Percentiles rank a stretch among this genome's conserved stretches.
Evolutionary conservation across 2,329 filamentous ascomycete genomes (phyloP).

Genomic region (Apiospora phragmitis): DNA sequence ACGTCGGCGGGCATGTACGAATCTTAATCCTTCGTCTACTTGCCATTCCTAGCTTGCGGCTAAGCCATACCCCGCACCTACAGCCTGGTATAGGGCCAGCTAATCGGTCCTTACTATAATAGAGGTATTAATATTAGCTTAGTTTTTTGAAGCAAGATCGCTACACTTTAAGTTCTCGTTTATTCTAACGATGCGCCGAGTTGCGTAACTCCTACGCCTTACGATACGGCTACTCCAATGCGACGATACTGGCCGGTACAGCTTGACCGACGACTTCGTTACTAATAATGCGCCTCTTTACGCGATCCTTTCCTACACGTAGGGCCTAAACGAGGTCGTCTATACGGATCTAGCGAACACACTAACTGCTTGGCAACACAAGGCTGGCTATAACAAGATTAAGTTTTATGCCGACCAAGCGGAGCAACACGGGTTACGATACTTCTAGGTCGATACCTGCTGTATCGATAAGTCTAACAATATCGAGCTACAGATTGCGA

Average conservation of each 20-base stretch:
- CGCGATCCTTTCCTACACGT: conserved; percentile 9
- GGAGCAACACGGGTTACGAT: neutral
- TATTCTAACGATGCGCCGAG: neutral
- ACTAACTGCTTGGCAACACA: neutral
- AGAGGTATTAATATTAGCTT: neutral
- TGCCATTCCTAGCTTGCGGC: neutral
- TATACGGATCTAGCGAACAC: neutral
- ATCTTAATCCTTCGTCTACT: neutral
- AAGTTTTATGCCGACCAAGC: neutral
- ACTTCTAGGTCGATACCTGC: conserved; percentile 11
- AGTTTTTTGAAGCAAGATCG: neutral
- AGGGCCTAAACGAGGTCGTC: neutral
- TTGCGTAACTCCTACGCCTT: neutral
- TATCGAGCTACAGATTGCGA: conserved; percentile 11
- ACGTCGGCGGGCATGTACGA: neutral
- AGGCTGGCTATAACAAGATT: conserved; percentile 1
- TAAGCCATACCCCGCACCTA: neutral
- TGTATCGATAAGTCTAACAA: conserved; percentile 11
- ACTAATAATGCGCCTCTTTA: neutral
- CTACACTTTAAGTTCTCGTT: neutral
- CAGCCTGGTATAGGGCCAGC: neutral
- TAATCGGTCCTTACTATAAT: neutral
- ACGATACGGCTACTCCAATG: neutral
- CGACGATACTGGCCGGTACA: neutral
- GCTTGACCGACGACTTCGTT: neutral